phyloP scores from a whole-genome alignment of 495 filamentous ascomycete species.

The Xylaria telfairii region DNA sequence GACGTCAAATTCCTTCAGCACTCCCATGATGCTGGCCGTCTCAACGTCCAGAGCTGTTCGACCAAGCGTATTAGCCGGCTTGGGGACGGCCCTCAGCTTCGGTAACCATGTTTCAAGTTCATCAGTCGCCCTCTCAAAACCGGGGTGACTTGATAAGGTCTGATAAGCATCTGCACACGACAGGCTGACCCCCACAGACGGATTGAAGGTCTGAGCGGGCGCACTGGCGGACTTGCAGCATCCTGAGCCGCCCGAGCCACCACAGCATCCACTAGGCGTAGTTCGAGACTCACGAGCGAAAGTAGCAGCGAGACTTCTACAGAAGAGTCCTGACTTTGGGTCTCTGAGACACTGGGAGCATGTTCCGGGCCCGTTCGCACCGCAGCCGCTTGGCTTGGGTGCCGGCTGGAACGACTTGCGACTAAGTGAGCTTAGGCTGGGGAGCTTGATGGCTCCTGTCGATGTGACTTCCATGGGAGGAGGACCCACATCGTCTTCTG shows the following conservation, averaged over 20 bases:
- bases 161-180: conserved; percentile 83
- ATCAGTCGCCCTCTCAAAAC: conserved; percentile 76
- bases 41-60: conserved; percentile 79
- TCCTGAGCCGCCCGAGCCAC: conserved; percentile 42
- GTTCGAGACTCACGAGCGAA: conserved; percentile 48
- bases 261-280: conserved; percentile 45
- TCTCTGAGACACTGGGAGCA: conserved; percentile 81
- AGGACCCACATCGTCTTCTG: conserved; percentile 64
- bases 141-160: conserved; percentile 78
- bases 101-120: conserved; percentile 78
- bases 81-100: conserved; percentile 68
- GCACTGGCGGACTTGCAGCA: conserved; percentile 38
- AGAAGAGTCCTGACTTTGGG: conserved; percentile 83
- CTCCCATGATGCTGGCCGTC: conserved; percentile 84
- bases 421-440: conserved; percentile 43
- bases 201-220: conserved; percentile 16
- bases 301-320: conserved; percentile 78
- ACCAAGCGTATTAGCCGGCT: conserved; percentile 32
- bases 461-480: conserved; percentile 55
- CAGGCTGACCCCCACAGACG: conserved; percentile 46
- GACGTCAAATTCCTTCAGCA: conserved; percentile 81
- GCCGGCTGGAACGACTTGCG: conserved; percentile 29
- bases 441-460: conserved; percentile 56
- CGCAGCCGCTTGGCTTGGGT: conserved; percentile 49
- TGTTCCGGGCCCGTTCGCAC: conserved; percentile 76